phyloP scores from a whole-genome alignment of 768 basidiomycete species.

The Trametes punicea region DNA sequence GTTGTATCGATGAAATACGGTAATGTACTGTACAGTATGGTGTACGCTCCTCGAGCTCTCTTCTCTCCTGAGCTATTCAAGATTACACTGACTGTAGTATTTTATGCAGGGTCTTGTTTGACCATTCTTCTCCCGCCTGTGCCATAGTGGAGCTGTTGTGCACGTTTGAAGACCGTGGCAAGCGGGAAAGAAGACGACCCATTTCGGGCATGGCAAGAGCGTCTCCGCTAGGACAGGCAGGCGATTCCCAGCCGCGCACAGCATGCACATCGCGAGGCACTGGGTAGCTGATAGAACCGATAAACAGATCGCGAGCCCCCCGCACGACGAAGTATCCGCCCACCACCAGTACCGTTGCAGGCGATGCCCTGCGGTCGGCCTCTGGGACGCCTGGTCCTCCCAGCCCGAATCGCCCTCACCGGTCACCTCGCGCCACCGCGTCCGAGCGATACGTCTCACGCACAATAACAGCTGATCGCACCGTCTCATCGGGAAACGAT shows the following conservation, averaged over 20 bases:
- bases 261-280: conserved; percentile 3
- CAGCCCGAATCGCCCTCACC: not conserved
- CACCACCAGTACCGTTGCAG: too few relatives aligned
- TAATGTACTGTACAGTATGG: too few relatives aligned
- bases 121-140: too few relatives aligned
- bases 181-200: not conserved
- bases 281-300: conserved; percentile 9
- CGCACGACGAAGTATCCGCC: too few relatives aligned
- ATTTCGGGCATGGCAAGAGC: conserved; percentile 10
- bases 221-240: not conserved
- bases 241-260: conserved; percentile 9
- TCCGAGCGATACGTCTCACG: not conserved
- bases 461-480: not conserved
- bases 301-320: not conserved
- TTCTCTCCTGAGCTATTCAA: too few relatives aligned
- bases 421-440: too few relatives aligned
- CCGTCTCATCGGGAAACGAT: not conserved
- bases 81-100: too few relatives aligned
- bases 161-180: too few relatives aligned
- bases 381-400: not conserved
- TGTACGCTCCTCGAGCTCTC: too few relatives aligned
- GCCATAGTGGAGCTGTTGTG: too few relatives aligned
- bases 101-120: too few relatives aligned
- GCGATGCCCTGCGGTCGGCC: not conserved
- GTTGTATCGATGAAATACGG: too few relatives aligned